phyloP scores from a whole-genome alignment of 208 protist genomes.

The Blastocrithidia nonstop region DNA sequence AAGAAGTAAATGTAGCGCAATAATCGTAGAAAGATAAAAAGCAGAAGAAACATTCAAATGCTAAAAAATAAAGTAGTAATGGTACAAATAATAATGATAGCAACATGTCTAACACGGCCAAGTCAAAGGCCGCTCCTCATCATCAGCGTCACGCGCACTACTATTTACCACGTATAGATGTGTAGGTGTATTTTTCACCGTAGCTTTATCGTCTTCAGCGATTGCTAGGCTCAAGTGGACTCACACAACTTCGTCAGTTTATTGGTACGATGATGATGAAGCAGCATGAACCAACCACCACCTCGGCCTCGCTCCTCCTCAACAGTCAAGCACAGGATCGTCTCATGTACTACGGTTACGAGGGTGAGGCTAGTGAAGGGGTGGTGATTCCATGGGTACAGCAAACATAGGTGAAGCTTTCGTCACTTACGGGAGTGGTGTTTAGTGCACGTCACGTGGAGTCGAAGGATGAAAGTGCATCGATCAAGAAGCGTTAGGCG shows the following conservation, averaged over 20 bases:
- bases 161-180: constrained; percentile 28
- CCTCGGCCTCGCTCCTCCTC: constrained; percentile 41
- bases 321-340: constrained; percentile 17
- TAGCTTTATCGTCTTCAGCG: constrained; percentile 59
- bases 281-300: constrained; percentile 62
- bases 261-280: constrained; percentile 54
- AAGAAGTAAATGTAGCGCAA: too few relatives aligned
- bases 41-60: too few relatives aligned
- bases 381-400: constrained; percentile 49
- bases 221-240: constrained; percentile 29
- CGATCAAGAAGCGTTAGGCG: constrained; percentile 13
- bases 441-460: constrained; percentile 17
- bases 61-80: too few relatives aligned
- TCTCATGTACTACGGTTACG: constrained; percentile 13
- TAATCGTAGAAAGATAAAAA: too few relatives aligned
- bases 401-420: constrained; percentile 22
- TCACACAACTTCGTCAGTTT: constrained; percentile 48
- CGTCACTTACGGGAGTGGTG: constrained; percentile 25
- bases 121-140: constrained; percentile 1
- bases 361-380: constrained; percentile 5
- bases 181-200: constrained; percentile 77
- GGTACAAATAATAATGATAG: neutral
- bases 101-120: neutral
- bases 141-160: constrained; percentile 1
- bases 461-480: constrained; percentile 1